phyloP scores from a whole-genome alignment of 164 flowering plant species.

The Stephania yunnanensis region DNA sequence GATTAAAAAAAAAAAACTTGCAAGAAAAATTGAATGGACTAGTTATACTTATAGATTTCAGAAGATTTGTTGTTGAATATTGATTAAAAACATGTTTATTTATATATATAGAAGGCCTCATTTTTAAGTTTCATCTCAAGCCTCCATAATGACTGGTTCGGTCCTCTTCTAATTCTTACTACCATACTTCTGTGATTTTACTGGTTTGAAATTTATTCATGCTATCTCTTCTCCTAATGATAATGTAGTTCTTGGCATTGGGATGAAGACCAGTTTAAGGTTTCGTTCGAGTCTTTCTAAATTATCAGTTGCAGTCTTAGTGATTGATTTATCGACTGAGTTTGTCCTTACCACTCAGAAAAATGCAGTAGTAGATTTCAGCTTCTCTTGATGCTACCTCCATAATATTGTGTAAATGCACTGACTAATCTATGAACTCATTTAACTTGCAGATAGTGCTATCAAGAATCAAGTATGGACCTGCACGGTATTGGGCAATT shows the following conservation, averaged over 20 bases:
- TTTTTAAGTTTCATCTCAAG: no score
- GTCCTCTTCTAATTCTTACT: no score
- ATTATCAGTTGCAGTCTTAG: neutral
- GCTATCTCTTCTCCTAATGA: neutral
- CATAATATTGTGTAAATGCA: neutral
- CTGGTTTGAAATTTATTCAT: no score
- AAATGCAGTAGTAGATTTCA: neutral
- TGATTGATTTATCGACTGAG: neutral
- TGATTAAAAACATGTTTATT: no score
- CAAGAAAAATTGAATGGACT: no score
- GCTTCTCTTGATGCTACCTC: neutral
- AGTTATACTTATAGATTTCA: no score
- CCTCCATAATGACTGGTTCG: no score
- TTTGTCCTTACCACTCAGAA: neutral
- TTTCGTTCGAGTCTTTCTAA: neutral
- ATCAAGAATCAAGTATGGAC: constrained; percentile 92
- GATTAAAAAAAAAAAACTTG: no score
- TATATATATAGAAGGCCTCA: no score
- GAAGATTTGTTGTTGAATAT: no score
- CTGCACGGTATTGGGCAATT: constrained; percentile 98
- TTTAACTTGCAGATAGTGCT: constrained; percentile 70
- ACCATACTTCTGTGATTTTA: no score
- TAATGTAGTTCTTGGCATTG: neutral
- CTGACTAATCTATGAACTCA: constrained; percentile 2
- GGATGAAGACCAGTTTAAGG: neutral